A percentile compares a stretch with the other conserved stretches of the same genome.
phyloP scores from a whole-genome alignment of 345 rosid genomes.

The Rhizophora apiculata region DNA sequence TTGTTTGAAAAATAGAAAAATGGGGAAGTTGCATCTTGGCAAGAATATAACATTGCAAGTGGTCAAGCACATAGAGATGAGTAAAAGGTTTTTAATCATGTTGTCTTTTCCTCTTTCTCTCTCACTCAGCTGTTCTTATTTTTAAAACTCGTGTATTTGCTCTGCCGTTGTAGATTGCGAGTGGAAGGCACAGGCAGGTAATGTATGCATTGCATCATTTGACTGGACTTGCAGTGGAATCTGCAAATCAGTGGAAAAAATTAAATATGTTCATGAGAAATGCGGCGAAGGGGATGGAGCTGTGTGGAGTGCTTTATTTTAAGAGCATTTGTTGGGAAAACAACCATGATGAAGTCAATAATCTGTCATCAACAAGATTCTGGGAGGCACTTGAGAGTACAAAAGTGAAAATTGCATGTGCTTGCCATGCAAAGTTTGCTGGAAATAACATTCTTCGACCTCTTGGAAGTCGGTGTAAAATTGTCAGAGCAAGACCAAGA shows the following conservation, averaged over 20 bases:
- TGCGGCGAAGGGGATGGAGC: slow-evolving; percentile 91
- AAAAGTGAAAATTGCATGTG: neutral
- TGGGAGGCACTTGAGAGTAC: neutral
- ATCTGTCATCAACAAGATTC: neutral
- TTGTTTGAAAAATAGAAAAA: too few species aligned
- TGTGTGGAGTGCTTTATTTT: slow-evolving; percentile 65
- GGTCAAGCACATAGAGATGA: too few species aligned
- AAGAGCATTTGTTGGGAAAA: neutral
- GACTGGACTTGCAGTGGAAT: slow-evolving; percentile 99
- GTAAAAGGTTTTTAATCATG: neutral
- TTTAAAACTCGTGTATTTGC: neutral
- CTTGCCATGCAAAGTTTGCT: neutral
- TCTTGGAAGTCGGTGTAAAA: neutral
- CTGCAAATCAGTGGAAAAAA: slow-evolving; percentile 90
- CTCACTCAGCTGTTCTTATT: neutral
- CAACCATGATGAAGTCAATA: neutral
- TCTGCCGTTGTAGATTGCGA: slow-evolving; percentile 59
- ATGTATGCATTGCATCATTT: slow-evolving; percentile 82
- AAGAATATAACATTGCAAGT: too few species aligned
- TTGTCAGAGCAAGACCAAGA: slow-evolving; percentile 6
- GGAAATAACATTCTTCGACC: neutral
- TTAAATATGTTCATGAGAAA: slow-evolving; percentile 72
- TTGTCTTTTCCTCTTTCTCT: neutral
- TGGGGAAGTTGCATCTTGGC: neutral
- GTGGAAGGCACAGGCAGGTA: slow-evolving; percentile 96